Evolutionary conservation across 495 filamentous ascomycete species (phyloP).

Genomic region (Penicillium argentinense): DNA sequence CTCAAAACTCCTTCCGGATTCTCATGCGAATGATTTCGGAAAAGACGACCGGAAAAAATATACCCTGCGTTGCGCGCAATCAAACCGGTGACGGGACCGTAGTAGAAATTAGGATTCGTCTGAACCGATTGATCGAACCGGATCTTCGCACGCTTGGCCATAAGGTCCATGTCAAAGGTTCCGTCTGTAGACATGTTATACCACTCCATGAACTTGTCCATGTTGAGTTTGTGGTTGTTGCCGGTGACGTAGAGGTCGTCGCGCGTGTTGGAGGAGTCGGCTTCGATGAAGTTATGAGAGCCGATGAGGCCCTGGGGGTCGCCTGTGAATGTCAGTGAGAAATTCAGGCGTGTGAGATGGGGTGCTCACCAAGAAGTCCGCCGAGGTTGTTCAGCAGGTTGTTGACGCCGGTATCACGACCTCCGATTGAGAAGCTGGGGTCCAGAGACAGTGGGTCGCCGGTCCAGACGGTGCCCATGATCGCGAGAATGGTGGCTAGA

Average conservation of each 20-base stretch:
- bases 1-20: constrained; percentile 45
- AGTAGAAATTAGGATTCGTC: constrained; percentile 56
- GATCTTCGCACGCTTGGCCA: constrained; percentile 33
- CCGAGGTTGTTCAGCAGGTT: constrained; percentile 30
- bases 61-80: constrained; percentile 48
- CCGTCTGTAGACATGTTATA: constrained; percentile 37
- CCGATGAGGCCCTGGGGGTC: constrained; percentile 48
- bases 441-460: constrained; percentile 43
- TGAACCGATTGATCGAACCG: constrained; percentile 48
- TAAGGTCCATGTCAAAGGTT: constrained; percentile 37
- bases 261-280: constrained; percentile 54
- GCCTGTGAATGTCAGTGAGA: constrained; percentile 12
- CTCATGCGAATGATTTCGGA: constrained; percentile 47
- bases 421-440: constrained; percentile 43
- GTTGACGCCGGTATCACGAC: constrained; percentile 28
- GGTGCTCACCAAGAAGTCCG: constrained; percentile 23
- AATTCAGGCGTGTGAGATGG: neutral
- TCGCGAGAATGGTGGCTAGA: constrained; percentile 47
- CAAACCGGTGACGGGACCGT: constrained; percentile 48
- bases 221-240: constrained; percentile 40
- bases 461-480: constrained; percentile 52
- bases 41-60: constrained; percentile 43
- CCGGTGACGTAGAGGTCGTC: constrained; percentile 52
- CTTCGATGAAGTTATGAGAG: constrained; percentile 58
- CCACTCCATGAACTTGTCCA: constrained; percentile 42